Percentiles rank a stretch among this genome's conserved stretches.
Conservation (phyloP, 345 rosid genomes). For the Ricinus communis region DNA sequence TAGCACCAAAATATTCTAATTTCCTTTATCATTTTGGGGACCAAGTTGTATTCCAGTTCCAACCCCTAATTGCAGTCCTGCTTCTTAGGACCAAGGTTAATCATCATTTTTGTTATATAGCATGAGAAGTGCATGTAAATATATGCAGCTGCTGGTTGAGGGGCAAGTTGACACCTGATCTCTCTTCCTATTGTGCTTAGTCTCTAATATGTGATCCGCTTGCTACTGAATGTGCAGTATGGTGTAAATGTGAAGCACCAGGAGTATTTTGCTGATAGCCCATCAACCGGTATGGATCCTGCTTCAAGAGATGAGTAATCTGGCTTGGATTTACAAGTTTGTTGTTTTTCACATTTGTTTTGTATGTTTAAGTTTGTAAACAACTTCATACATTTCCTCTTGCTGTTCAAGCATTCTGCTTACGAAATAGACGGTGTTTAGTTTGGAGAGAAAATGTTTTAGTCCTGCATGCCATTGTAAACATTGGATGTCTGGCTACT, state of each 20-base stretch:
- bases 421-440: not conserved
- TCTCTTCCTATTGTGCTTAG: not conserved
- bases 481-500: not conserved
- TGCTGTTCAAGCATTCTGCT: not conserved
- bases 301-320: constrained; percentile 49
- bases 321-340: not conserved
- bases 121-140: too few relatives aligned
- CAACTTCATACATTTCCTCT: not conserved
- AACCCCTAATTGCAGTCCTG: not conserved
- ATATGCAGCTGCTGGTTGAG: not conserved
- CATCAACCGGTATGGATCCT: constrained; percentile 64
- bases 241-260: constrained; percentile 94
- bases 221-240: constrained; percentile 48
- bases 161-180: not conserved
- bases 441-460: not conserved
- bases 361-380: not conserved
- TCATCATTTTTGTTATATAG: not conserved
- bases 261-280: constrained; percentile 81
- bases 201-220: not conserved
- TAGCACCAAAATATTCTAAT: constrained; percentile 17
- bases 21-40: not conserved
- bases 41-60: not conserved
- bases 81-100: not conserved
- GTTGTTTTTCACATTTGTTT: not conserved
- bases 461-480: too few relatives aligned